A percentile compares a stretch with the other conserved stretches of the same genome.
These are phyloP conservation scores for Ensete glaucum DNA, from an alignment of 176 grass and related monocot species.

Conservation along the genomic window DNA sequence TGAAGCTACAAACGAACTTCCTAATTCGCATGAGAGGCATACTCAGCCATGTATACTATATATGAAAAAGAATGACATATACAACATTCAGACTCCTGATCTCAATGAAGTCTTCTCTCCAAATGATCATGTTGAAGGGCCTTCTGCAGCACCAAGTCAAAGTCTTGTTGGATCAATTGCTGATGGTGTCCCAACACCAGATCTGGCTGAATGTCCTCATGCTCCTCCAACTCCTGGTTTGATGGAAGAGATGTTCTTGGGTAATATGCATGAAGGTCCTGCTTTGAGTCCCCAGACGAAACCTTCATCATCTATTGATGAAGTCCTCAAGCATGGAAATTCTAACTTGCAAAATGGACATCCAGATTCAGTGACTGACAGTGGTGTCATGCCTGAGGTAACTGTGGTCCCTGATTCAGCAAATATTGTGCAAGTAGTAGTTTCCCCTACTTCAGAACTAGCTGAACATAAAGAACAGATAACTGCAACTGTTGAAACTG, in stretches of 20 bases:
- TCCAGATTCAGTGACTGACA: constrained; percentile 29
- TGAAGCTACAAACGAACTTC: constrained; percentile 34
- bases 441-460: neutral
- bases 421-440: constrained; percentile 8
- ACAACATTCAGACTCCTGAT: constrained; percentile 59
- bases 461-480: constrained; percentile 6
- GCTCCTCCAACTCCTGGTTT: constrained; percentile 82
- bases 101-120: constrained; percentile 79
- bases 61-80: neutral
- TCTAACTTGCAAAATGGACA: constrained; percentile 23
- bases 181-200: constrained; percentile 45
- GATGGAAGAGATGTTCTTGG: constrained; percentile 77
- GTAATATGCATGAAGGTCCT: constrained; percentile 64
- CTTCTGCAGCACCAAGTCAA: constrained; percentile 18
- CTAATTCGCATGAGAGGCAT: constrained; percentile 40
- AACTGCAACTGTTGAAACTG: neutral
- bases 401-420: neutral
- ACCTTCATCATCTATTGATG: constrained; percentile 51
- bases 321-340: constrained; percentile 43
- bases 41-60: constrained; percentile 16
- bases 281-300: constrained; percentile 56
- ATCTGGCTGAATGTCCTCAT: constrained; percentile 54
- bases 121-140: constrained; percentile 45
- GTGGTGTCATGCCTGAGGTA: constrained; percentile 20
- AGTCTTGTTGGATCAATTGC: constrained; percentile 38